Conservation (phyloP, 257 asterid genomes). For the Thymus mandschuricus region DNA sequence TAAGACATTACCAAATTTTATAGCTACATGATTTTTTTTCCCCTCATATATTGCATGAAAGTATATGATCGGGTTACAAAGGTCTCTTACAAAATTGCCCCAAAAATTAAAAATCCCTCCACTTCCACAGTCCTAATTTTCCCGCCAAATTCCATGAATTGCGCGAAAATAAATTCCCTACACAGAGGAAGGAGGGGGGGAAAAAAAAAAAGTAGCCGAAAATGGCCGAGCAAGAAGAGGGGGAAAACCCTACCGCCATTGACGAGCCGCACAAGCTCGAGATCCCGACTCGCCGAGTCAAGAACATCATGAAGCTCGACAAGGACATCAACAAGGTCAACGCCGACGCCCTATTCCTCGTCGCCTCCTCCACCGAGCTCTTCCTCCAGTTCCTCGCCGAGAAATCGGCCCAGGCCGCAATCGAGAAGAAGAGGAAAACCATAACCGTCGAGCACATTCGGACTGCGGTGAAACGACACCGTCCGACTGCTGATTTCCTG, state of each 20-base stretch:
- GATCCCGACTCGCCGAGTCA: constrained; percentile 72
- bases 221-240: constrained; percentile 51
- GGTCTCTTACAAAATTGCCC: too few relatives aligned
- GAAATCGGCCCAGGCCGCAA: constrained; percentile 64
- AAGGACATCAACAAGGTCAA: constrained; percentile 73
- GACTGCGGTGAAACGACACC: constrained; percentile 74
- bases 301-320: constrained; percentile 80
- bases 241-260: constrained; percentile 35
- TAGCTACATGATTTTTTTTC: too few relatives aligned
- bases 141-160: too few relatives aligned
- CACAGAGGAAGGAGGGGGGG: constrained; percentile 33
- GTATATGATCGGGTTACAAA: too few relatives aligned
- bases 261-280: constrained; percentile 48
- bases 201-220: not conserved
- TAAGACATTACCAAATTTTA: too few relatives aligned
- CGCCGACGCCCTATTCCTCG: constrained; percentile 74
- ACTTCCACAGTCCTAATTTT: too few relatives aligned
- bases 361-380: constrained; percentile 76
- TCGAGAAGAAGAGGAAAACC: constrained; percentile 77
- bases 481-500: constrained; percentile 81
- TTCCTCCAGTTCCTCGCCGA: constrained; percentile 80
- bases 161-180: not conserved
- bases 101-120: too few relatives aligned
- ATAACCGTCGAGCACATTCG: constrained; percentile 61
- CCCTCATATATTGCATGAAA: too few relatives aligned